Evolutionary conservation across 306 rosid genomes (phyloP), one percentile per base, ranked within the genome.

Genomic region (Dalbergia cochinchinensis): DNA sequence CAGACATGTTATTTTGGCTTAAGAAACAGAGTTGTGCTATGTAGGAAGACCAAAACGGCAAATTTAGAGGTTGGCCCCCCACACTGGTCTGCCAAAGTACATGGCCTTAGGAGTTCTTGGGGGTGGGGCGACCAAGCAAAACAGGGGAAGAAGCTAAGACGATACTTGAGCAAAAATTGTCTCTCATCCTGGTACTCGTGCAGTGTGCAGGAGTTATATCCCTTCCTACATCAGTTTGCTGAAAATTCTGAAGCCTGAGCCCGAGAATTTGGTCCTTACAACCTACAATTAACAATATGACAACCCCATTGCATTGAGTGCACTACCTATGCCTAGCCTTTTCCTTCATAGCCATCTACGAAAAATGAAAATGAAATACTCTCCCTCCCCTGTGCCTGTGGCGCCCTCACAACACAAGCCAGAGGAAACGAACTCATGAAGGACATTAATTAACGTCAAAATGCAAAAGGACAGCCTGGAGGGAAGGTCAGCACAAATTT

Each of bases 111-210:
- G 54, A 76, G 62, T 77, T 53, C 50, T 34, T 35, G 69, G 22
- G 83, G 73, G 59, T 18, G 58, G 31, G 31, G 31, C 2, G 31
- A 26, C 31, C 31, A 3, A 2, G 31, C 31, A 26, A 22, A 26
- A 0, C 31, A 26, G 2, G 31, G 31, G 69, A 62, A 8, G 50
- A 44, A 44, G 65, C 8, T 82, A 72, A 72, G 45, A 69, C 22
- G 74, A 63, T 37, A n/a, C n/a, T n/a, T n/a, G n/a, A n/a, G n/a
- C n/a, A n/a, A n/a, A 33, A 65, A 45, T 58, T 65, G 71, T 66
- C 67, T 59, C 53, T 59, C 53, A 35, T 75, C 70, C 83, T 83
- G 71, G 72, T 19, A 78, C 80, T 78, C 37, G 80, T 83, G 71
- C 76, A 65, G 18, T 54, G 55, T 59, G 82, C 74, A 69, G 26